phyloP scores from a whole-genome alignment of 2,329 filamentous ascomycete genomes.

The Myriosclerotinia curreyana region DNA sequence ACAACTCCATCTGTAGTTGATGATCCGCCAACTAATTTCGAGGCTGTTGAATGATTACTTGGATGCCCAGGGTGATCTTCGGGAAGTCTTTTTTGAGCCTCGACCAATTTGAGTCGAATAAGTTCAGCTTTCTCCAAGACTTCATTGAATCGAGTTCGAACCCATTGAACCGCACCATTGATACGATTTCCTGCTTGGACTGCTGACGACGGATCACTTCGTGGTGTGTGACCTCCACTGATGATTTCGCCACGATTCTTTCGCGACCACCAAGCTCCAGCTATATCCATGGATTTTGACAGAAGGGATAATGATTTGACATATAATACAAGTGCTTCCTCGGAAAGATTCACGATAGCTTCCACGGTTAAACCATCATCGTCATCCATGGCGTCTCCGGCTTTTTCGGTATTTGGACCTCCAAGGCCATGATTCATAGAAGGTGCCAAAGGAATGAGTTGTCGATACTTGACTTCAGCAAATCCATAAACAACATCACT shows the following conservation, averaged over 20 bases:
- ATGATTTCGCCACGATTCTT: slow-evolving; percentile 64
- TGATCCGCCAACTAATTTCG: slow-evolving; percentile 46
- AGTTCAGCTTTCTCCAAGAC: slow-evolving; percentile 94
- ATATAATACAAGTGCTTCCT: slow-evolving; percentile 93
- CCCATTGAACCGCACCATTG: slow-evolving; percentile 94
- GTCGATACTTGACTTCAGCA: slow-evolving; percentile 97
- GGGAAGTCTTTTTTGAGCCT: slow-evolving; percentile 81
- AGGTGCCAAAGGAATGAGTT: slow-evolving; percentile 85
- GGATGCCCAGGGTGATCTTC: slow-evolving; percentile 84
- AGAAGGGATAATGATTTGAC: slow-evolving; percentile 90
- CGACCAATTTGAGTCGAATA: slow-evolving; percentile 81
- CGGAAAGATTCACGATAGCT: slow-evolving; percentile 80
- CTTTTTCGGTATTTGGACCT: slow-evolving; percentile 54
- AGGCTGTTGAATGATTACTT: slow-evolving; percentile 65
- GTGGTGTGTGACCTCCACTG: slow-evolving; percentile 44
- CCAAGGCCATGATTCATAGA: slow-evolving; percentile 70
- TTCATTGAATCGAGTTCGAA: slow-evolving; percentile 91
- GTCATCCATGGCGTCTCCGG: slow-evolving; percentile 54
- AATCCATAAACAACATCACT: slow-evolving; percentile 98
- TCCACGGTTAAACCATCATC: slow-evolving; percentile 80
- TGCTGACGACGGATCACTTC: slow-evolving; percentile 44
- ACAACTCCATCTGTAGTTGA: slow-evolving; percentile 74
- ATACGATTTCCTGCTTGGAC: slow-evolving; percentile 59
- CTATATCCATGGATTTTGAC: slow-evolving; percentile 93
- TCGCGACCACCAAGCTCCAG: slow-evolving; percentile 84